These are phyloP conservation scores for Arabis hirsuta DNA, from an alignment of 345 rosid species.

Conservation along the genomic window DNA sequence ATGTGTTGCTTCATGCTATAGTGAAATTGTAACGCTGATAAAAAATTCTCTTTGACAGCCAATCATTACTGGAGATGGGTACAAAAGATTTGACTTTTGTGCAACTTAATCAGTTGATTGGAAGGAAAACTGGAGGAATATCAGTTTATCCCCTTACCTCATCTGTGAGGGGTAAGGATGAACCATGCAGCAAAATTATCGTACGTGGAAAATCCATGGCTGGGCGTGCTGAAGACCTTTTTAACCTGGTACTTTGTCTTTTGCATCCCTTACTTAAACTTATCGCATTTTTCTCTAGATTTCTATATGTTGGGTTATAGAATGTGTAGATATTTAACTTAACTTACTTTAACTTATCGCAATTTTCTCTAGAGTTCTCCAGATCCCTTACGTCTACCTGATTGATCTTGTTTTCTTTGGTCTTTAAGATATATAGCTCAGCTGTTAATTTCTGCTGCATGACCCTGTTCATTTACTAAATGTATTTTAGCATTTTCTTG, in stretches of 20 bases:
- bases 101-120: slow-evolving; percentile 96
- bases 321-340: slow-evolving; percentile 25
- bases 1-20: slow-evolving; percentile 11
- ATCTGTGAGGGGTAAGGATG: slow-evolving; percentile 72
- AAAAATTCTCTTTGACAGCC: slow-evolving; percentile 52
- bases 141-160: slow-evolving; percentile 94
- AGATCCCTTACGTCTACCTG: too few species aligned
- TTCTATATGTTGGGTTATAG: background rate
- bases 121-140: slow-evolving; percentile 99
- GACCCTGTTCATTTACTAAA: background rate
- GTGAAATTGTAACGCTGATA: slow-evolving; percentile 10
- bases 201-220: slow-evolving; percentile 98
- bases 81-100: slow-evolving; percentile 89
- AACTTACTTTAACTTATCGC: too few species aligned
- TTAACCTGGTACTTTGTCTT: slow-evolving; percentile 66
- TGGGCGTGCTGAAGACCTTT: slow-evolving; percentile 86
- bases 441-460: background rate
- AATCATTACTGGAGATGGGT: slow-evolving; percentile 97
- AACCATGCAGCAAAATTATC: slow-evolving; percentile 80
- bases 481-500: background rate
- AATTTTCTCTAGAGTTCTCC: too few species aligned
- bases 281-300: slow-evolving; percentile 10
- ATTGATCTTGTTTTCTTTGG: slow-evolving; percentile 2
- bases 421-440: background rate
- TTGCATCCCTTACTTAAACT: background rate